A percentile compares a stretch with the other conserved stretches of the same genome.
Evolutionary conservation across 176 grass and related monocot species (phyloP).

Genomic region (Coix lacrymajobi): DNA sequence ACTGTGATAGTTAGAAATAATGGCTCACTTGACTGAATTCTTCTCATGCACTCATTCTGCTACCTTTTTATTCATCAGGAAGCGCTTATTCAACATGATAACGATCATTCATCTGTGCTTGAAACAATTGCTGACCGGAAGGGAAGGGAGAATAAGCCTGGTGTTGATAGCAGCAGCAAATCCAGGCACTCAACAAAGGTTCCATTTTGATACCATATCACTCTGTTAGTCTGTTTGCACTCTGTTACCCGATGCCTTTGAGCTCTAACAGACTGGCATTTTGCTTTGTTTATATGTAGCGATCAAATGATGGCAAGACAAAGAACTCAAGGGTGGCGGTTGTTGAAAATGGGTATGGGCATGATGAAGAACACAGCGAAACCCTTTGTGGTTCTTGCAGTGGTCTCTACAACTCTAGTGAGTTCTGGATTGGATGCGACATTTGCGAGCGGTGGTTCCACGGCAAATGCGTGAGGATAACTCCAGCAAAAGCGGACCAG

Average conservation of each 20-base stretch:
- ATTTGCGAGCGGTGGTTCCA: conserved; percentile 72
- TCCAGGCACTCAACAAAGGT: conserved; percentile 57
- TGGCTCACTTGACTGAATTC: not conserved
- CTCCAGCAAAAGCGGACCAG: conserved; percentile 52
- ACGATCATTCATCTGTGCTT: conserved; percentile 54
- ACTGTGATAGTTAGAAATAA: not conserved
- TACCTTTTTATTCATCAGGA: conserved; percentile 36
- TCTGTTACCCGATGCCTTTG: not conserved
- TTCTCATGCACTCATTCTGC: not conserved
- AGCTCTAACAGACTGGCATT: not conserved
- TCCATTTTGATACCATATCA: not conserved
- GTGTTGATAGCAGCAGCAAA: conserved; percentile 40
- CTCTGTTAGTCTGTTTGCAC: conserved; percentile 5
- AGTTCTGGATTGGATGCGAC: conserved; percentile 71
- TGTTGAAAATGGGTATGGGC: conserved; percentile 16
- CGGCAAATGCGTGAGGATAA: conserved; percentile 65
- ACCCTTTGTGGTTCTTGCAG: conserved; percentile 52
- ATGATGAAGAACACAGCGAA: conserved; percentile 53
- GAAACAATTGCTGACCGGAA: conserved; percentile 49
- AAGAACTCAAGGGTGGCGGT: conserved; percentile 7
- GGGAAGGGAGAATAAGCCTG: conserved; percentile 42
- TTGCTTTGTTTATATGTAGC: conserved; percentile 12
- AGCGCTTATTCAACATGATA: conserved; percentile 62
- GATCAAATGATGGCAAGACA: conserved; percentile 20
- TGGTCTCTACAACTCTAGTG: conserved; percentile 37